These are phyloP conservation scores for Cordyceps cicadae DNA, from an alignment of 2,329 filamentous ascomycete species.

Conservation along the genomic window DNA sequence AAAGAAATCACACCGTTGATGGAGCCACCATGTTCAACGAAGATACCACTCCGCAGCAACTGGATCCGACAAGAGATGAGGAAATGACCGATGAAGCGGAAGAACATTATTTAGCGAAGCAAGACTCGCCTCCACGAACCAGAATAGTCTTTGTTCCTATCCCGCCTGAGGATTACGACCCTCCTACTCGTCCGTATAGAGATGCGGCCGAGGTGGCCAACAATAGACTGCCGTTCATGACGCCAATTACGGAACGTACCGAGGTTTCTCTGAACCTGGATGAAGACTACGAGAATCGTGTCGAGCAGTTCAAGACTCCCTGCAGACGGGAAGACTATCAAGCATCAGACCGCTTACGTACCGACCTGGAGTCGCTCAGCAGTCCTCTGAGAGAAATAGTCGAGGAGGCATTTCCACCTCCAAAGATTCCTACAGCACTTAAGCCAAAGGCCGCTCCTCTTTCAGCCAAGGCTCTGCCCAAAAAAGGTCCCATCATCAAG, in stretches of 20 bases:
- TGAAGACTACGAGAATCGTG: constrained; percentile 37
- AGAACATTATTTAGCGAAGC: constrained; percentile 37
- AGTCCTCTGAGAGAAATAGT: constrained; percentile 66
- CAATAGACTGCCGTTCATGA: constrained; percentile 95
- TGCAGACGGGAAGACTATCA: constrained; percentile 45
- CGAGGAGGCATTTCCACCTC: constrained; percentile 39
- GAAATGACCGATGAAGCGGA: constrained; percentile 27
- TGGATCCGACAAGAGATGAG: constrained; percentile 28
- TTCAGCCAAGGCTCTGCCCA: constrained; percentile 34
- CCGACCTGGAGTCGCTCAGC: constrained; percentile 42
- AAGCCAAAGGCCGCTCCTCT: constrained; percentile 31
- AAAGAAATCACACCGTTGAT: constrained; percentile 22
- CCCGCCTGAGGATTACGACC: constrained; percentile 78
- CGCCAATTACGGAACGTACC: constrained; percentile 91
- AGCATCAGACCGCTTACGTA: constrained; percentile 18
- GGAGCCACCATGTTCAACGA: constrained; percentile 14
- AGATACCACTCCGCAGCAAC: constrained; percentile 11
- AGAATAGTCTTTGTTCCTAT: constrained; percentile 67
- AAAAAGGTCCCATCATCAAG: constrained; percentile 66
- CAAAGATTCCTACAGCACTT: constrained; percentile 44
- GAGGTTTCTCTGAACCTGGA: constrained; percentile 73
- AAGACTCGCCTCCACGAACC: constrained; percentile 40
- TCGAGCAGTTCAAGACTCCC: constrained; percentile 68
- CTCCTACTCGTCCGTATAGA: constrained; percentile 70
- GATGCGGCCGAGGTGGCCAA: constrained; percentile 75